Evolutionary conservation across 768 basidiomycete genomes (phyloP).

Genomic region (Leccinum uliginosum): DNA sequence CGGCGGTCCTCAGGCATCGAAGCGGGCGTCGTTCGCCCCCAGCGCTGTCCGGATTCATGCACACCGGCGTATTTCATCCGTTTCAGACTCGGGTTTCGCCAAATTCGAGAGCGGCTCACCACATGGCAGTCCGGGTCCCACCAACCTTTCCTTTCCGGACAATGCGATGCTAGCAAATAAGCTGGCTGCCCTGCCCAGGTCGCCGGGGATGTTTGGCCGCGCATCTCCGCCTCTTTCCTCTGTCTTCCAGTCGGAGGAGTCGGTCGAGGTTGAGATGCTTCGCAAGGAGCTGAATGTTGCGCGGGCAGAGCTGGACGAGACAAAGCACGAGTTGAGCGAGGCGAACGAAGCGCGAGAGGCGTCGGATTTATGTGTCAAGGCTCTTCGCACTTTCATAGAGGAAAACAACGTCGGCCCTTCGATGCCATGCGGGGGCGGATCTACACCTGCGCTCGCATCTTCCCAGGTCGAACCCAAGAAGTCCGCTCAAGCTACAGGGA

Average conservation of each 20-base stretch:
- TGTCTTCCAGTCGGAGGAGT: slow-evolving; percentile 28
- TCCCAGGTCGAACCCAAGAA: slow-evolving; percentile 33
- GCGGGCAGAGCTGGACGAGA: slow-evolving; percentile 57
- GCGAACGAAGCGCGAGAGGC: slow-evolving; percentile 83
- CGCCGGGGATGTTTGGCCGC: slow-evolving; percentile 54
- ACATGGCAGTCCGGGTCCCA: slow-evolving; percentile 32
- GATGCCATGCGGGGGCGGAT: slow-evolving; percentile 12
- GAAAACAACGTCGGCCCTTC: slow-evolving; percentile 60
- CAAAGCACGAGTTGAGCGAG: slow-evolving; percentile 67
- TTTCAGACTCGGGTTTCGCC: slow-evolving; percentile 55
- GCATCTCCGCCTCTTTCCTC: slow-evolving; percentile 39
- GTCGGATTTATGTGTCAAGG: slow-evolving; percentile 78
- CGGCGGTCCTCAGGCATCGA: slow-evolving; percentile 52
- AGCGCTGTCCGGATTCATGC: slow-evolving; percentile 40
- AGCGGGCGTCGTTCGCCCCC: slow-evolving; percentile 74
- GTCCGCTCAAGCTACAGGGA: slow-evolving; percentile 29
- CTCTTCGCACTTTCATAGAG: slow-evolving; percentile 77
- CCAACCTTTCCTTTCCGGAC: slow-evolving; percentile 34
- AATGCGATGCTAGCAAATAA: slow-evolving; percentile 15
- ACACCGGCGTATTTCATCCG: slow-evolving; percentile 71
- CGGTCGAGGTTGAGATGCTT: slow-evolving; percentile 51
- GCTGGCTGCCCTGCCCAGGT: slow-evolving; percentile 26
- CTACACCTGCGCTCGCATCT: slow-evolving; percentile 12
- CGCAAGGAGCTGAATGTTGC: slow-evolving; percentile 55
- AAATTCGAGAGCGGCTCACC: slow-evolving; percentile 31